Conservation (phyloP, 148 eudicot species). For the Rhododendron molle region DNA sequence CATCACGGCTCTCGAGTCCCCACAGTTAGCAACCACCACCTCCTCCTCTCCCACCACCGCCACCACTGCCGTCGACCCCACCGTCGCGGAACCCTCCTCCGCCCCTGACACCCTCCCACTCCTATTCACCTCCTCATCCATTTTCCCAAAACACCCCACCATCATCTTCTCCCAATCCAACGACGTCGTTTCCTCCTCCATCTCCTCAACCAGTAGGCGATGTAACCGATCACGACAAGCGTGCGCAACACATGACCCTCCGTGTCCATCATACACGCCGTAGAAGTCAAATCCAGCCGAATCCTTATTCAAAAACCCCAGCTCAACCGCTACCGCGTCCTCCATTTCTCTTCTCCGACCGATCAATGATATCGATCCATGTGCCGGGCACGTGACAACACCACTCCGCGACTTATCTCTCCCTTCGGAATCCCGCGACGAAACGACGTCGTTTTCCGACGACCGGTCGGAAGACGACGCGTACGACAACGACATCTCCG, state of each 20-base stretch:
- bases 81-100: slow-evolving; percentile 24
- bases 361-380: slow-evolving; percentile 45
- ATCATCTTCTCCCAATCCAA: slow-evolving; percentile 51
- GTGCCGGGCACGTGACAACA: slow-evolving; percentile 17
- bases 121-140: slow-evolving; percentile 50
- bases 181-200: slow-evolving; percentile 12
- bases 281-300: slow-evolving; percentile 33
- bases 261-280: slow-evolving; percentile 77
- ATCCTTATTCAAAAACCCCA: slow-evolving; percentile 15
- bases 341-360: slow-evolving; percentile 73
- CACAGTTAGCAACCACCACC: slow-evolving; percentile 74
- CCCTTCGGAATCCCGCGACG: neutral
- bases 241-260: slow-evolving; percentile 49
- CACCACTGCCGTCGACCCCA: slow-evolving; percentile 66
- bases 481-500: neutral
- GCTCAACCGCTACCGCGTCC: slow-evolving; percentile 41
- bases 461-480: slow-evolving; percentile 1
- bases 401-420: neutral
- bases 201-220: slow-evolving; percentile 27
- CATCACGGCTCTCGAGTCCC: slow-evolving; percentile 74
- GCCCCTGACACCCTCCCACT: slow-evolving; percentile 10
- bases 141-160: slow-evolving; percentile 39
- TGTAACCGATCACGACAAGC: slow-evolving; percentile 53
- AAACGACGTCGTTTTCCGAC: slow-evolving; percentile 1
- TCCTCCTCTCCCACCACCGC: slow-evolving; percentile 58